Percentiles rank a stretch among this genome's conserved stretches.
These are phyloP conservation scores for Coemansia sp. DNA, from an alignment of 192 early-diverging fungal species.

Conservation along the genomic window DNA sequence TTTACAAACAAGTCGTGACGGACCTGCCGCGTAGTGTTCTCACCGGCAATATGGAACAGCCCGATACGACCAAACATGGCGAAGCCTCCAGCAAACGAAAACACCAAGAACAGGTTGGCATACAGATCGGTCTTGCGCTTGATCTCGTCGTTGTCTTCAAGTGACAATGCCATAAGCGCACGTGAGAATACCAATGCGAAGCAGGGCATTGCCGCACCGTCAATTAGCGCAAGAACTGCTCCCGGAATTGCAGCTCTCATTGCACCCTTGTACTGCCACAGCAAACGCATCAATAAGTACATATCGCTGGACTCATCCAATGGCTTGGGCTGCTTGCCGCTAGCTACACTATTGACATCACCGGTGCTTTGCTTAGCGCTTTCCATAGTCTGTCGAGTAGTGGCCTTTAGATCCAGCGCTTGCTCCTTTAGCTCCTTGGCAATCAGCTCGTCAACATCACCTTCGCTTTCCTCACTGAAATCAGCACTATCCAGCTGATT, in stretches of 20 bases:
- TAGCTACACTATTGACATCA: conserved; percentile 3
- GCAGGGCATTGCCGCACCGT: conserved; percentile 73
- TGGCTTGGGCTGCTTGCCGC: conserved; percentile 10
- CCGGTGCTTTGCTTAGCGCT: conserved; percentile 11
- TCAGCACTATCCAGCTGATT: conserved; percentile 10
- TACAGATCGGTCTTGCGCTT: conserved; percentile 34
- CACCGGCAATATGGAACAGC: conserved; percentile 61
- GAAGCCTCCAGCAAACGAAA: conserved; percentile 53
- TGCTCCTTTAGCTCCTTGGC: conserved; percentile 45
- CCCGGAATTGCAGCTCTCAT: conserved; percentile 33
- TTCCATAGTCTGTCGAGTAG: conserved; percentile 26
- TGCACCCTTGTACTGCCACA: conserved; percentile 27
- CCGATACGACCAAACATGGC: conserved; percentile 56
- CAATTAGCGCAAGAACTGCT: conserved; percentile 35
- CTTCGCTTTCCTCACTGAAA: conserved; percentile 12
- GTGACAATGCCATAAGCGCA: conserved; percentile 27
- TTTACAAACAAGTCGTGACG: conserved; percentile 63
- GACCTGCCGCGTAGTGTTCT: conserved; percentile 61
- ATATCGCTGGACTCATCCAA: conserved; percentile 33
- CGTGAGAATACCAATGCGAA: conserved; percentile 70
- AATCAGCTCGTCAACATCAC: conserved; percentile 32
- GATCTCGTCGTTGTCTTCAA: conserved; percentile 22
- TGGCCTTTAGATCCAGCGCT: conserved; percentile 35
- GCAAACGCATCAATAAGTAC: conserved; percentile 23
- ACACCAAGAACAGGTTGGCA: conserved; percentile 47